Evolutionary conservation across 2,329 filamentous ascomycete genomes (phyloP), one percentile per base, ranked within the genome.

Genomic region (Bipolaris cookei): DNA sequence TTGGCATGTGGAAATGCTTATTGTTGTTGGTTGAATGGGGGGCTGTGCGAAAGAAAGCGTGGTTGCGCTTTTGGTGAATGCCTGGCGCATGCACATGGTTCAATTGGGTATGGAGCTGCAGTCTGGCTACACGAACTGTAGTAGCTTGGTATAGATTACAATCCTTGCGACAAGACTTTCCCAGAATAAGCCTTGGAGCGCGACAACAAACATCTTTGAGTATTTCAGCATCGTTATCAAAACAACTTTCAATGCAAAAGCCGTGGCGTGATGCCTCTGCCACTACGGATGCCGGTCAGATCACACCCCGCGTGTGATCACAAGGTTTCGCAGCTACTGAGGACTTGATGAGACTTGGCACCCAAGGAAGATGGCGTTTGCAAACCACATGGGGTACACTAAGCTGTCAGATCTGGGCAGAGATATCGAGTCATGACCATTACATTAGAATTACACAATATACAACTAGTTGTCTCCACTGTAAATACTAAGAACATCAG

Each of bases 401-500:
- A 37, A 47, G 7, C 35, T 37, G 23, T 18, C 2, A 32, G 13
- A 13, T 23, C 32, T 52, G 16, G 23, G 21, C 37, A 23, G 21
- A 45, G 20, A 46, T 39, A 18, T 46, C 38, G 41, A 41, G 30
- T 38, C 41, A 34, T 28, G 30, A 43, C 21, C 28, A 30, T 30
- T 30, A 30, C 28, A 30, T 30, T 30, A 30, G 28, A 30, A 39
- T 42, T 54, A 39, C 42, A 43, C 43, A 39, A 57, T 42, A 34
- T 42, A 34, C 18, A 16, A 21, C 25, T 45, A 30, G 20, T 48
- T 14, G 32, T 38, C 23, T 38, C 34, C 46, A 32, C 46, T 43
- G 30, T 56, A 59, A 73, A 43, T 64, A 32, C 38, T 72, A 47
- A 78, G 51, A 7, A 76, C 59, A 61, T 81, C 70, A 2, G 78